Evolutionary conservation across 106 monocot genomes (phyloP).

Genomic region (Alisma plantagoaquatica): DNA sequence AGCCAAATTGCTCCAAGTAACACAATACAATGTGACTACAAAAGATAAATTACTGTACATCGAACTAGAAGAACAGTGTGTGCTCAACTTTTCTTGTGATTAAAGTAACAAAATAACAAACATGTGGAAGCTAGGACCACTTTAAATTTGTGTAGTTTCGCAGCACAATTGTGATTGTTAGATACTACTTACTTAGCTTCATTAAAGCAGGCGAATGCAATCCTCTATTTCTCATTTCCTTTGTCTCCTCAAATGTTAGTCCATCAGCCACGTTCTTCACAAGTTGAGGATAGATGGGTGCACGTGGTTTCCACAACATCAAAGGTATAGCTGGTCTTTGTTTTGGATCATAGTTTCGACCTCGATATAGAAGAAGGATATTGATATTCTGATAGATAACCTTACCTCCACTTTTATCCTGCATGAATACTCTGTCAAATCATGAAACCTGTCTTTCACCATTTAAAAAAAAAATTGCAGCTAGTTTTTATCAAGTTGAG

Average conservation of each 20-base stretch:
- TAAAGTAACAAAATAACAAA: not conserved
- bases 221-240: constrained; percentile 76
- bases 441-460: too few relatives aligned
- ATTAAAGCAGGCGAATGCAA: constrained; percentile 56
- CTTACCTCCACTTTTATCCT: constrained; percentile 94
- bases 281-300: constrained; percentile 76
- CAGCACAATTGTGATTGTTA: too few relatives aligned
- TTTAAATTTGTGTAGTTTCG: too few relatives aligned
- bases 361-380: constrained; percentile 70
- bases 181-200: constrained; percentile 74
- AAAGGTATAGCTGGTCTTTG: constrained; percentile 51
- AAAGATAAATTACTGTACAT: too few relatives aligned
- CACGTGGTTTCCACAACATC: constrained; percentile 86
- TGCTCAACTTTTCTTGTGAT: too few relatives aligned
- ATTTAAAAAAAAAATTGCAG: too few relatives aligned
- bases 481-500: too few relatives aligned
- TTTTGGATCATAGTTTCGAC: constrained; percentile 65
- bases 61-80: too few relatives aligned
- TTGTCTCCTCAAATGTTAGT: constrained; percentile 68
- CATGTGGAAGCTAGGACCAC: not conserved
- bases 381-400: constrained; percentile 57
- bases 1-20: too few relatives aligned
- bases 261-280: constrained; percentile 64
- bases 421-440: too few relatives aligned
- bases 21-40: too few relatives aligned